phyloP scores from a whole-genome alignment of 306 rosid genomes.

The Medicago truncatula region DNA sequence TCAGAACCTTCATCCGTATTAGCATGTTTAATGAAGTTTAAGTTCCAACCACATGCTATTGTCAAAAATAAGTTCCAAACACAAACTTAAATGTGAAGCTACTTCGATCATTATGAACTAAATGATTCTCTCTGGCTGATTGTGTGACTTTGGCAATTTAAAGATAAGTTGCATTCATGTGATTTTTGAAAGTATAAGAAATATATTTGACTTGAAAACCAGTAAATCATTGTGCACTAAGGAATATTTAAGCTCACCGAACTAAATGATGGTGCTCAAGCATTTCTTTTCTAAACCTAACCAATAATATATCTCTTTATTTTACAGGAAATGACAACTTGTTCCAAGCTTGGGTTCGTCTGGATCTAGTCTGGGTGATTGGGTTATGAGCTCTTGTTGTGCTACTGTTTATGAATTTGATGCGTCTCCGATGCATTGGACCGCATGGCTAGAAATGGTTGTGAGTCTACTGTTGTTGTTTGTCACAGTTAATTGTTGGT shows the following conservation, averaged over 20 bases:
- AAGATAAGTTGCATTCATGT: constrained; percentile 3
- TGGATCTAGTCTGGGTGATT: too few relatives aligned
- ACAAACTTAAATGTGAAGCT: constrained; percentile 40
- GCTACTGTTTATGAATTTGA: too few relatives aligned
- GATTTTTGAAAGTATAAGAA: constrained; percentile 2
- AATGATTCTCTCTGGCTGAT: constrained; percentile 13
- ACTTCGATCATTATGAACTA: constrained; percentile 27
- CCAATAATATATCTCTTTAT: too few relatives aligned
- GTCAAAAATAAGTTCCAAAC: not conserved
- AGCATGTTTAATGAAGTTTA: constrained; percentile 12
- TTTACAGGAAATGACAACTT: too few relatives aligned
- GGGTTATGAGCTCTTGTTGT: too few relatives aligned
- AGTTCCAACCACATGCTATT: constrained; percentile 2
- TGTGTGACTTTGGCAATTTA: constrained; percentile 13
- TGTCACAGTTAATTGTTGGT: too few relatives aligned
- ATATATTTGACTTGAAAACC: not conserved
- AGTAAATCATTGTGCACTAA: not conserved
- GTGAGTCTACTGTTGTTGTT: too few relatives aligned
- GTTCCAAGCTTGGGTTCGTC: too few relatives aligned
- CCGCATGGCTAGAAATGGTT: too few relatives aligned
- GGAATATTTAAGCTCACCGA: constrained; percentile 1
- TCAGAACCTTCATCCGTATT: not conserved
- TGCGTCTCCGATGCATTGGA: too few relatives aligned
- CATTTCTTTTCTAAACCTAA: not conserved
- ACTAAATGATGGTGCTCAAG: constrained; percentile 20